Evolutionary conservation across 345 rosid genomes (phyloP), one percentile per base, ranked within the genome.

Genomic region (Euclidium syriacum): DNA sequence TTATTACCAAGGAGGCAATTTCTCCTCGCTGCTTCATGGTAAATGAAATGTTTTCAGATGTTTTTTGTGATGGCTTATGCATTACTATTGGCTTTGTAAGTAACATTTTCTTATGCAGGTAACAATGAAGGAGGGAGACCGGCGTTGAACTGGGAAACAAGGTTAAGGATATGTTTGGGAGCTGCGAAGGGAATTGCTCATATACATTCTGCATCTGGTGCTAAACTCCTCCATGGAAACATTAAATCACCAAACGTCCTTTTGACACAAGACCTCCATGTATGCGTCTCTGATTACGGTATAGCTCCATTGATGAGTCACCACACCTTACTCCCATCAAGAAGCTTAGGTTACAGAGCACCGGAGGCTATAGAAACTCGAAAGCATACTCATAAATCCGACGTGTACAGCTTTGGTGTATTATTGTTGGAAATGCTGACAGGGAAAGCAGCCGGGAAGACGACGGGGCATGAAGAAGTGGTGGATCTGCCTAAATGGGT

Each of bases 401-500:
- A 90, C 25, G 79, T 87, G 26, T 87, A 87, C 79, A 90, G 97
- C 67, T 87, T 85, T 5, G 97, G 97, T 20, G 97, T 90, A 55
- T 74, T 90, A 26, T 76, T 90, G 33, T 81, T 90, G 0, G 97
- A 90, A 70, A 85, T 82, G 88, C 78, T 90, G 57, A 90, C 97
- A 1, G 97, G 97, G 20, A 90, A 87, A 77, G 76, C 82, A 29
- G 67, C 76, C 0, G 76, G 67, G 47, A 85, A 81, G 70, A 62
- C 85, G 26, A 63, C 80, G 0, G 82, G 88, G 30, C 78, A 76
- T 5, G 92, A 83, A 27, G 90, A 85, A 7, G 79, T 73, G 29
- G 81, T 85, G 30, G 97, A 90, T 62, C 82, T 90, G 26, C 97
- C 95, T 2, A 82, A 78, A 33, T 90, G 97, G 97, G 97, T 87